phyloP scores from a whole-genome alignment of 768 basidiomycete genomes.

The Lactarius pseudohatsudake region DNA sequence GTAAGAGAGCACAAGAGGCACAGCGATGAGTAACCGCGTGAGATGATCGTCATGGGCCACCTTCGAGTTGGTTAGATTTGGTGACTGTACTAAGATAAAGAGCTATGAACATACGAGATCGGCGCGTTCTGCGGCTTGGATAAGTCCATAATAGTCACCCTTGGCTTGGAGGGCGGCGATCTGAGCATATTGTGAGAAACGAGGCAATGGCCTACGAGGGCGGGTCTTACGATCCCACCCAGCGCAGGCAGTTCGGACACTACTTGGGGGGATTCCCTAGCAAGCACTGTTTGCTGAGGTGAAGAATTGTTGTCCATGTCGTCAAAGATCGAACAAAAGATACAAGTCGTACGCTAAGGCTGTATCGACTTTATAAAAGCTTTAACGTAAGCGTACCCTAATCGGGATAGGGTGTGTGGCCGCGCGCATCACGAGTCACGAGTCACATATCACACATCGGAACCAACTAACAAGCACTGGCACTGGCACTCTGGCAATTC shows the following conservation, averaged over 20 bases:
- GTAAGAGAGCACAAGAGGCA: slow-evolving; percentile 64
- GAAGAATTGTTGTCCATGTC: slow-evolving; percentile 64
- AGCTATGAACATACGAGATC: slow-evolving; percentile 49
- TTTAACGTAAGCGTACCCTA: not conserved
- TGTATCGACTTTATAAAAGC: too few species aligned
- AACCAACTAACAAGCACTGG: not conserved
- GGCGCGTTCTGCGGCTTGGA: slow-evolving; percentile 48
- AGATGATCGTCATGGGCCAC: slow-evolving; percentile 29
- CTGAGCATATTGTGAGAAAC: slow-evolving; percentile 14
- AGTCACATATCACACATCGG: not conserved
- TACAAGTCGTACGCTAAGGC: not conserved
- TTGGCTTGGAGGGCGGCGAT: slow-evolving; percentile 42
- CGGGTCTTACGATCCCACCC: slow-evolving; percentile 16
- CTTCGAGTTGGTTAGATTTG: slow-evolving; percentile 26
- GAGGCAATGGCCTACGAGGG: not conserved
- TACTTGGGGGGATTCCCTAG: slow-evolving; percentile 37
- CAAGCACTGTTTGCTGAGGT: slow-evolving; percentile 49
- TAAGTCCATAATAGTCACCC: slow-evolving; percentile 45
- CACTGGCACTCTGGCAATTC: slow-evolving; percentile 6
- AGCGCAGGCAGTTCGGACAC: slow-evolving; percentile 23
- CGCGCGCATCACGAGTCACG: too few species aligned
- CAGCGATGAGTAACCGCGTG: slow-evolving; percentile 47
- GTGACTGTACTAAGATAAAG: slow-evolving; percentile 4
- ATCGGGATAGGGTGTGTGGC: slow-evolving; percentile 2
- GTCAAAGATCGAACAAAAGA: slow-evolving; percentile 1